phyloP scores from a whole-genome alignment of 1,139 yeast species.

The Hanseniaspora gamundiae region DNA sequence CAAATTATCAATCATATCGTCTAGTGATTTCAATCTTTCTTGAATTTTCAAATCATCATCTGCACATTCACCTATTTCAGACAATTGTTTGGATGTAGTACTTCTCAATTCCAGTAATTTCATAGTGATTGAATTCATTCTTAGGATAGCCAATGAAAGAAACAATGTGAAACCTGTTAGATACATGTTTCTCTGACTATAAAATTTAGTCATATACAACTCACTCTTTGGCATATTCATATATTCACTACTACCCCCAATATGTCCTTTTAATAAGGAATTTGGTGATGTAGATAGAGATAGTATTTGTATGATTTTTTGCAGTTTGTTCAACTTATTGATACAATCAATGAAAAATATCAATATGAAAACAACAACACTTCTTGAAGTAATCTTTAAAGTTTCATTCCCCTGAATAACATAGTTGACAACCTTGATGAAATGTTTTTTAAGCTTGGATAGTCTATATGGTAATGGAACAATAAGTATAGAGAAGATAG shows the following conservation, averaged over 20 bases:
- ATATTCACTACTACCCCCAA: conserved; percentile 35
- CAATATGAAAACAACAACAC: conserved; percentile 72
- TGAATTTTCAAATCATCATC: not conserved
- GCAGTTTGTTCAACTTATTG: conserved; percentile 29
- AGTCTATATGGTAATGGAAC: conserved; percentile 77
- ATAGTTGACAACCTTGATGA: conserved; percentile 3
- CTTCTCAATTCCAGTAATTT: conserved; percentile 1
- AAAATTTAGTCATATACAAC: conserved; percentile 56
- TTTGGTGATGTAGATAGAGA: conserved; percentile 1
- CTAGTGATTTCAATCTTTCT: not conserved
- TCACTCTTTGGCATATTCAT: conserved; percentile 55
- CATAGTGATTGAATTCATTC: conserved; percentile 29
- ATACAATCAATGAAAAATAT: conserved; percentile 82
- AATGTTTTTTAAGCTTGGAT: conserved; percentile 43
- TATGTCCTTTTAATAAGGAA: not conserved
- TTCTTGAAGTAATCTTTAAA: conserved; percentile 67
- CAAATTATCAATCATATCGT: not conserved
- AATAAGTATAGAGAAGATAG: conserved; percentile 67
- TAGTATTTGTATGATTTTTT: conserved; percentile 1
- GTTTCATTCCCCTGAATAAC: conserved; percentile 33
- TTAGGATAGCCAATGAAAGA: conserved; percentile 68
- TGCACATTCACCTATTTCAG: not conserved
- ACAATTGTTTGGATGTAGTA: not conserved
- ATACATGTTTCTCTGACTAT: conserved; percentile 94
- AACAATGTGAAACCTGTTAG: conserved; percentile 92